Evolutionary conservation across 495 filamentous ascomycete genomes (phyloP), one percentile per base, ranked within the genome.

Genomic region (Letharia lupina): DNA sequence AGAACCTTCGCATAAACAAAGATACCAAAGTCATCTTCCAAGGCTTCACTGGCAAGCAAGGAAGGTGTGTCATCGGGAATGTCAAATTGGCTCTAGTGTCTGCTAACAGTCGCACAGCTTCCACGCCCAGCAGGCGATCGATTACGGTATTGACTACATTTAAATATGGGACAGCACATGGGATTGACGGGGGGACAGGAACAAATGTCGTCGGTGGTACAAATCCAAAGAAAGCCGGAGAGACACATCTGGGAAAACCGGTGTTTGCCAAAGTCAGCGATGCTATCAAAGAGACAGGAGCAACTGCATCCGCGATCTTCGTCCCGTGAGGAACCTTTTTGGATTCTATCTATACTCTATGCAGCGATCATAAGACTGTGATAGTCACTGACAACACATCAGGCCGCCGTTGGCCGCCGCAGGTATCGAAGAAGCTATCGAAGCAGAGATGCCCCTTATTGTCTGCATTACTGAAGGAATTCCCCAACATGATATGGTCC

Each of bases 391-490:
- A 68, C 44, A 45, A 63, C 60, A 11, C 15, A n/a, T 2, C 72
- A 94, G 90, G 61, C 94, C 94, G 66, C 91, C 94, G 64, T 74
- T 99, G 61, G 94, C 94, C 62, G 94, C 94, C 45, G 86, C 85
- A 69, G 89, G 93, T 83, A 99, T 99, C 68, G 94, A 99, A 78
- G 94, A 99, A 78, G 95, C 94, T 65, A 87, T 99, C 75, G 81
- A 80, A 68, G 94, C 94, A 72, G 94, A 98, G 78, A 86, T 99
- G 64, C 87, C 89, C 70, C 85, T 99, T 61, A 87, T 93, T 72
- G 94, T 99, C 71, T 96, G 92, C 78, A 99, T 99, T 74, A 99
- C 94, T 54, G 94, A 99, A 82, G 94, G 94, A 70, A 97, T 97
- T 70, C 93, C 93, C 68, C 93, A 97, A 78, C 93, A 97, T 81